Evolutionary conservation across 2,329 filamentous ascomycete species (phyloP).

Genomic region (Alternaria alternata): DNA sequence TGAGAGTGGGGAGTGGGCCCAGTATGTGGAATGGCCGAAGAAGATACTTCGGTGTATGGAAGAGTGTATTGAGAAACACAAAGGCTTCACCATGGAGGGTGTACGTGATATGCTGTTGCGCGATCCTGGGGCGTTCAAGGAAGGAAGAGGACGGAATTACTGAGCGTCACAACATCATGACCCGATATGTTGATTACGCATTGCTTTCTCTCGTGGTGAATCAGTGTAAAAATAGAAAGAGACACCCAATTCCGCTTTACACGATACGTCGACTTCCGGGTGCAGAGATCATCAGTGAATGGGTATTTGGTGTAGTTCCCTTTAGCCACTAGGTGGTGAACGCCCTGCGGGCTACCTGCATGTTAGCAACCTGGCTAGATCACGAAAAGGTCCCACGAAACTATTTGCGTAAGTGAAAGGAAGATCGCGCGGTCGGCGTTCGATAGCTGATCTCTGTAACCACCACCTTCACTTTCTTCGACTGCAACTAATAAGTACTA

Average conservation of each 20-base stretch:
- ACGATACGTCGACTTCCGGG: neutral
- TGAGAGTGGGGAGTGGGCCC: slow-evolving; percentile 37
- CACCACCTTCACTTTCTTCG: too few relatives aligned
- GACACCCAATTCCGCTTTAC: neutral
- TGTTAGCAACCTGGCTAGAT: too few relatives aligned
- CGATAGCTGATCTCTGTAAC: too few relatives aligned
- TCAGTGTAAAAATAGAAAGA: neutral
- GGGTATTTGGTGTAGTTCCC: neutral
- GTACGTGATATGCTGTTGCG: slow-evolving; percentile 17
- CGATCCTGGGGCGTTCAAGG: slow-evolving; percentile 55
- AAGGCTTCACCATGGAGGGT: slow-evolving; percentile 17
- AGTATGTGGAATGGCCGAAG: slow-evolving; percentile 47
- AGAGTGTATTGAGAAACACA: slow-evolving; percentile 15
- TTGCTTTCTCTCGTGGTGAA: neutral
- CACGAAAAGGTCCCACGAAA: too few relatives aligned
- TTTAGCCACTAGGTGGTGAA: neutral
- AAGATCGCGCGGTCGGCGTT: too few relatives aligned
- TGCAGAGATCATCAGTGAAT: neutral
- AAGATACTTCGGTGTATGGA: slow-evolving; percentile 24
- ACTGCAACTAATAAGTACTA: too few relatives aligned
- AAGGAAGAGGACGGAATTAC: slow-evolving; percentile 12
- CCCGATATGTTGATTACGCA: neutral
- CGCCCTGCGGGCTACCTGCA: too few relatives aligned
- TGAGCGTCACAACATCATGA: neutral
- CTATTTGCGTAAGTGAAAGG: too few relatives aligned